Conservation (phyloP, 139 green algal species). For the Eudorina sp. region DNA sequence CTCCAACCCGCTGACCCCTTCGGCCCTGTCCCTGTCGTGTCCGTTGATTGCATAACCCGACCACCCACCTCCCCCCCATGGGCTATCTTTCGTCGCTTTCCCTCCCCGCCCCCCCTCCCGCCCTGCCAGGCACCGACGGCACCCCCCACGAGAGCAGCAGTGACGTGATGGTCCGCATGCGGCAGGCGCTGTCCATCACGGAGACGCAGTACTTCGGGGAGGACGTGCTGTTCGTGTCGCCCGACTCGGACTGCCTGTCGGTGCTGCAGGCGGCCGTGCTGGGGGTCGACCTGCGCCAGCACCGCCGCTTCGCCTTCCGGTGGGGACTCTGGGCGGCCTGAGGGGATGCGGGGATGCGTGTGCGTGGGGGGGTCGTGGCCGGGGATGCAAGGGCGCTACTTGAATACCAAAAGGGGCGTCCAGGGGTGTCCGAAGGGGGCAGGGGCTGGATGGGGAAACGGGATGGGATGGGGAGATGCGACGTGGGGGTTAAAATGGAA, state of each 20-base stretch:
- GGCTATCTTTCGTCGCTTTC: neutral
- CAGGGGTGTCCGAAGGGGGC: too few species aligned
- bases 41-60: too few species aligned
- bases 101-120: neutral
- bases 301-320: constrained; percentile 69
- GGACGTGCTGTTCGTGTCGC: constrained; percentile 74
- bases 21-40: too few species aligned
- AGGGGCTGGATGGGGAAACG: too few species aligned
- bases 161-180: constrained; percentile 81
- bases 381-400: neutral
- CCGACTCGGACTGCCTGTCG: constrained; percentile 78
- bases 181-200: constrained; percentile 57
- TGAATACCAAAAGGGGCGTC: too few species aligned
- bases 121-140: constrained; percentile 76
- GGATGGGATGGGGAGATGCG: too few species aligned
- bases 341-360: neutral
- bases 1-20: too few species aligned
- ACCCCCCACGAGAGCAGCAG: constrained; percentile 80
- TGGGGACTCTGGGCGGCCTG: neutral
- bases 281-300: constrained; percentile 72
- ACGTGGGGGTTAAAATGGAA: too few species aligned
- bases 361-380: neutral
- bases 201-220: constrained; percentile 70
- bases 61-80: too few species aligned
- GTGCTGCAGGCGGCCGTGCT: constrained; percentile 81